A percentile compares a stretch with the other conserved stretches of the same genome.
phyloP scores from a whole-genome alignment of 73 alveolate genomes.

The Paramecium octaurelia region DNA sequence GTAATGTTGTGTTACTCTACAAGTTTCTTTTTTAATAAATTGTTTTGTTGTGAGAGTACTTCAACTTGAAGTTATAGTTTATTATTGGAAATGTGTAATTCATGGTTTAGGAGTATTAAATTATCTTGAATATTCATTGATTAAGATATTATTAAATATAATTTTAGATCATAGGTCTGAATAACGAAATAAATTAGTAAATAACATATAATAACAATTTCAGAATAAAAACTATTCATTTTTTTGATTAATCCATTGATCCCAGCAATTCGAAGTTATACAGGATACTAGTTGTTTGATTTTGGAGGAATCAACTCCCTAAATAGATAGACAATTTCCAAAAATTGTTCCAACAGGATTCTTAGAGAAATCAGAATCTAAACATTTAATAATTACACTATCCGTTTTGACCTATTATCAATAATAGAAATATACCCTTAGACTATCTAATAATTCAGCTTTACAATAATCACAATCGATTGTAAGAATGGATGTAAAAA shows the following conservation, averaged over 20 bases:
- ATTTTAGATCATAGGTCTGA: neutral
- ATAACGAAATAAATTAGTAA: neutral
- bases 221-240: neutral
- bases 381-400: neutral
- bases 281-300: neutral
- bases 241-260: slow-evolving; percentile 18
- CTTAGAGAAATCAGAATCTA: neutral
- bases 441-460: slow-evolving; percentile 6
- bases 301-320: neutral
- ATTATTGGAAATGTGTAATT: neutral
- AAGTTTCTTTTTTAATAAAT: neutral
- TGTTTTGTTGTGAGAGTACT: neutral
- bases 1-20: neutral
- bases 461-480: neutral
- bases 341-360: neutral
- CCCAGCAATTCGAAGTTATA: neutral
- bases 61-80: neutral
- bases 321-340: neutral
- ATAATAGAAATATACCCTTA: neutral
- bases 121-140: neutral
- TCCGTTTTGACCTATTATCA: neutral
- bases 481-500: neutral
- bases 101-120: neutral
- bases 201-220: neutral
- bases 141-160: neutral